These are phyloP conservation scores for Firmiana major DNA, from an alignment of 345 rosid species.

Conservation along the genomic window DNA sequence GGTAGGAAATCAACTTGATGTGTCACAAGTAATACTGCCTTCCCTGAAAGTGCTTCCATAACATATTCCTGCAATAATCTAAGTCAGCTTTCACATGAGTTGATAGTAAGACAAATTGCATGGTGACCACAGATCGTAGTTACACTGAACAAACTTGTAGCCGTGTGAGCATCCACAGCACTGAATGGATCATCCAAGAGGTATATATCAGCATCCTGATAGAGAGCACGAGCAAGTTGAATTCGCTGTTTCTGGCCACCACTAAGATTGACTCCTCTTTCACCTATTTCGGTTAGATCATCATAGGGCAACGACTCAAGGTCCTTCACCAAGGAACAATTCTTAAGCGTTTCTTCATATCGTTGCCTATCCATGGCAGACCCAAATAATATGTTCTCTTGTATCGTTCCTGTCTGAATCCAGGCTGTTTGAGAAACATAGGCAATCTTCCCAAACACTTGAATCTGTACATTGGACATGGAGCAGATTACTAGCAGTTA, in stretches of 20 bases:
- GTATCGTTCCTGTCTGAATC: conserved; percentile 91
- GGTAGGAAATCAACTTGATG: conserved; percentile 99
- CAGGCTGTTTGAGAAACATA: conserved; percentile 95
- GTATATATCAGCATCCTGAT: conserved; percentile 87
- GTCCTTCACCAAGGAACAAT: conserved; percentile 80
- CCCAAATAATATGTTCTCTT: conserved; percentile 81
- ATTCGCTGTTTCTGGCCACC: conserved; percentile 97
- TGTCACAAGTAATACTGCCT: conserved; percentile 80
- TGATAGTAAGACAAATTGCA: not conserved
- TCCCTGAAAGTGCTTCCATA: conserved; percentile 65
- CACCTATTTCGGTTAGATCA: conserved; percentile 93
- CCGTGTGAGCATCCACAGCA: conserved; percentile 96
- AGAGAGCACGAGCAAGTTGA: conserved; percentile 96
- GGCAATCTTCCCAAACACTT: conserved; percentile 71
- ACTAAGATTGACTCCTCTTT: conserved; percentile 96
- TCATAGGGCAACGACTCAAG: conserved; percentile 86
- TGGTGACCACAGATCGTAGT: conserved; percentile 6
- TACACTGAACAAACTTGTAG: conserved; percentile 85
- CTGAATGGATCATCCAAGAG: conserved; percentile 96
- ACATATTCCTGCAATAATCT: conserved; percentile 67
- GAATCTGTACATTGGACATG: conserved; percentile 40
- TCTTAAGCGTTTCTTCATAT: conserved; percentile 74
- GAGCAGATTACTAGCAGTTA: not conserved
- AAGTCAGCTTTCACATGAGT: conserved; percentile 23
- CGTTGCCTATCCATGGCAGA: conserved; percentile 57